phyloP scores from a whole-genome alignment of 805 yeast species.

The Spathaspora passalidarum region DNA sequence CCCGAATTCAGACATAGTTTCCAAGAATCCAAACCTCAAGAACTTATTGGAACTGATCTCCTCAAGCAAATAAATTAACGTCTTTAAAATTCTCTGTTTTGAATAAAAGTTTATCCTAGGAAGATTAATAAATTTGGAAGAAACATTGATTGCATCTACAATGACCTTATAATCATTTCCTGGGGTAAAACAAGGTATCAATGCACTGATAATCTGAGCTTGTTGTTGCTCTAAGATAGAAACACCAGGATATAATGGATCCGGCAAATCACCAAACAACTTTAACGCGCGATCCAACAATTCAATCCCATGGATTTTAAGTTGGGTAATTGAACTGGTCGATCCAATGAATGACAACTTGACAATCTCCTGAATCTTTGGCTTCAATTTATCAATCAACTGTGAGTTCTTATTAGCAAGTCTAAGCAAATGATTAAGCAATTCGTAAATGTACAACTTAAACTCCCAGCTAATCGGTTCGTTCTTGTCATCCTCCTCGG shows the following conservation, averaged over 20 bases:
- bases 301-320: conserved; percentile 64
- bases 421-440: conserved; percentile 41
- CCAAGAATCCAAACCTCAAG: conserved; percentile 56
- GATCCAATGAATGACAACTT: conserved; percentile 79
- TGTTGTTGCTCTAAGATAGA: conserved; percentile 87
- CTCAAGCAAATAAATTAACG: conserved; percentile 65
- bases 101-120: conserved; percentile 44
- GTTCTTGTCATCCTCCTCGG: conserved; percentile 39
- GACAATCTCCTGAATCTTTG: conserved; percentile 60
- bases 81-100: conserved; percentile 51
- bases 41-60: conserved; percentile 45
- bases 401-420: conserved; percentile 36
- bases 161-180: conserved; percentile 75
- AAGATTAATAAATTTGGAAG: conserved; percentile 65
- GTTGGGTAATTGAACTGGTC: conserved; percentile 59
- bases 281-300: conserved; percentile 63
- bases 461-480: conserved; percentile 61
- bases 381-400: conserved; percentile 40
- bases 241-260: conserved; percentile 68
- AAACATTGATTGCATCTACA: conserved; percentile 70
- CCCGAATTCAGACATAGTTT: conserved; percentile 40
- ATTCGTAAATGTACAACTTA: conserved; percentile 45
- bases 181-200: conserved; percentile 77
- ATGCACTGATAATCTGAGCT: conserved; percentile 88
- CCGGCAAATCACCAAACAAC: conserved; percentile 58